These are phyloP conservation scores for Spathaspora girioi DNA, from an alignment of 805 yeast genomes.

Conservation along the genomic window DNA sequence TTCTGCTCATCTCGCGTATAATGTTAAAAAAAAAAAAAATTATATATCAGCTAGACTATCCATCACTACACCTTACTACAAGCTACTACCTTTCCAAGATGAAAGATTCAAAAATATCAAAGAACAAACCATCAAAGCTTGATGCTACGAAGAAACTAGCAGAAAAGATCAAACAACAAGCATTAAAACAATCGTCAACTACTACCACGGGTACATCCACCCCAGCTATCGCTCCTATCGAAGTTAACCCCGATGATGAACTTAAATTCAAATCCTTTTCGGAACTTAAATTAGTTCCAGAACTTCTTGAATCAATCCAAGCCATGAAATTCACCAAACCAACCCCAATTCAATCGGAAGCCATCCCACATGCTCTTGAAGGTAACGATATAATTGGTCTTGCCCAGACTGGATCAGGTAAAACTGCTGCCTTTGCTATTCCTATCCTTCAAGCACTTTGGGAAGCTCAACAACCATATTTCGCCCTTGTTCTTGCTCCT, in stretches of 20 bases:
- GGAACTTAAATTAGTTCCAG: conserved; percentile 68
- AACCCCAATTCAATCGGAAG: conserved; percentile 89
- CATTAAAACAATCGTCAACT: conserved; percentile 17
- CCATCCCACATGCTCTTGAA: conserved; percentile 85
- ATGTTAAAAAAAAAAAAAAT: background rate
- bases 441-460: conserved; percentile 90
- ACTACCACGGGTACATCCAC: background rate
- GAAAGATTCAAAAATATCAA: conserved; percentile 5
- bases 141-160: conserved; percentile 47
- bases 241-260: conserved; percentile 17
- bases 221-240: background rate
- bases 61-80: background rate
- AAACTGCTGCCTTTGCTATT: conserved; percentile 97
- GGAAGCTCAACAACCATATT: conserved; percentile 84
- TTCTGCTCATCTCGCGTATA: background rate
- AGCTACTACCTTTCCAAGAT: background rate
- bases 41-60: background rate
- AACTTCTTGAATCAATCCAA: conserved; percentile 75
- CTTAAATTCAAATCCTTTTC: conserved; percentile 39
- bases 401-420: conserved; percentile 98
- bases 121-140: conserved; percentile 14
- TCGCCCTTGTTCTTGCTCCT: conserved; percentile 84
- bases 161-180: conserved; percentile 45
- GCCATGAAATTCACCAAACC: conserved; percentile 74
- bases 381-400: conserved; percentile 93